Percentiles rank a stretch among this genome's conserved stretches.
Evolutionary conservation across 1,284 basidiomycete species (phyloP).

Genomic region (Trametes versicolor): DNA sequence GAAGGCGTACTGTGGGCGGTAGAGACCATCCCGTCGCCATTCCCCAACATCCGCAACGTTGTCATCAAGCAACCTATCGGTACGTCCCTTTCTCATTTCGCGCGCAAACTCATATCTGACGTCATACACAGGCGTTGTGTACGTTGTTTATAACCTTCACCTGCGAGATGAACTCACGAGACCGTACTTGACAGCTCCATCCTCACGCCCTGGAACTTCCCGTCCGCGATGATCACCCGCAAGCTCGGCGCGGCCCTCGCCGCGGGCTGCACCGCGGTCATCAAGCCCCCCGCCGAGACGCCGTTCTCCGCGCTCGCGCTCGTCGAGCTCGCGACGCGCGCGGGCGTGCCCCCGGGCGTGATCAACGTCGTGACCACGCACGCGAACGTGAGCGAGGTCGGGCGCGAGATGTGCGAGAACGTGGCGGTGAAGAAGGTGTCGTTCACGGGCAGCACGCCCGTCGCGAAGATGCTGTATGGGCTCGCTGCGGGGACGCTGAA

Average conservation of each 20-base stretch:
- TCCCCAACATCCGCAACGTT: slow-evolving; percentile 82
- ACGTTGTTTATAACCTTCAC: slow-evolving; percentile 37
- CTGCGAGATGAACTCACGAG: background rate
- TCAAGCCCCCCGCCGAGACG: slow-evolving; percentile 97
- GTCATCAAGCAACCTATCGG: slow-evolving; percentile 97
- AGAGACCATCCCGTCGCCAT: slow-evolving; percentile 87
- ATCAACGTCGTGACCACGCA: slow-evolving; percentile 94
- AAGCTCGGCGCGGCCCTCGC: slow-evolving; percentile 92
- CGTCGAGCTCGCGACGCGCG: slow-evolving; percentile 86
- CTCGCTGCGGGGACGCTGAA: slow-evolving; percentile 91
- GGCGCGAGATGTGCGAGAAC: slow-evolving; percentile 84
- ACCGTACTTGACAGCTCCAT: slow-evolving; percentile 64
- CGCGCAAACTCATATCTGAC: background rate
- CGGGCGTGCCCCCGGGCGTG: slow-evolving; percentile 94
- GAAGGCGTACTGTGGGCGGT: background rate
- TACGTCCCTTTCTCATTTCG: slow-evolving; percentile 45
- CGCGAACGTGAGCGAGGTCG: slow-evolving; percentile 84
- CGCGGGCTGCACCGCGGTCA: slow-evolving; percentile 94
- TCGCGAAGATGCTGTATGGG: slow-evolving; percentile 90
- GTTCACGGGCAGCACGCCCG: slow-evolving; percentile 93
- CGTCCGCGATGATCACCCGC: slow-evolving; percentile 93
- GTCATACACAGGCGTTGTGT: slow-evolving; percentile 63
- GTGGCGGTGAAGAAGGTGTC: slow-evolving; percentile 86
- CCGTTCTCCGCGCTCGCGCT: slow-evolving; percentile 94
- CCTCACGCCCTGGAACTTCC: slow-evolving; percentile 92